Base-by-base conservation (phyloP, 257 asterid genomes). In the Nicotiana tomentosiformis region DNA sequence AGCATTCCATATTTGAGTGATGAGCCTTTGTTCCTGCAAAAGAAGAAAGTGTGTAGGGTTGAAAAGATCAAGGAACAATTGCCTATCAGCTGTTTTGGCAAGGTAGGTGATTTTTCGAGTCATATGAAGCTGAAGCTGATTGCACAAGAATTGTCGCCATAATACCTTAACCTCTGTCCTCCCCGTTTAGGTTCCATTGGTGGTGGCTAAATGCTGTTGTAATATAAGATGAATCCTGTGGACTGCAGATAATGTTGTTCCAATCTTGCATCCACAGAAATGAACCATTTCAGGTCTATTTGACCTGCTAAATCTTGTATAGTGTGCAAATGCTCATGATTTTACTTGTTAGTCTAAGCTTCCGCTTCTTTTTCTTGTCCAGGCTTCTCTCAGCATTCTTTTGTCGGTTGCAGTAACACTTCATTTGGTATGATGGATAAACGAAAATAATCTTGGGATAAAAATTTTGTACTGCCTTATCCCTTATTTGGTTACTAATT, bases 1-100 rank as follows among this genome's bases (percentile, higher is more conserved):
- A 66, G 84, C 57, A 46, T 53, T 81, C 78, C 84, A 51, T 81
- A 66, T 81, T 26, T 81, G 84, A 81, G 66, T 0, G 66, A 29
- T 2, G 32, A 81, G 66, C 77, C 80, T 49, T 7, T 74, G 20
- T 46, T 15, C 80, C 80, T 26, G 62, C 80, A 74, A 74, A 81
- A 26, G 55, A 65, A 51, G 78, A 39, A 20, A 65, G 78, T n/a
- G 12, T 81, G 83, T 67, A 8, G 66, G 64, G 37, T 5, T 49
- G 23, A 66, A 15, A 74, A 74, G 80, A 74, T 74, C 80, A 74
- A 26, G 37, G 58, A 49, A 15, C 80, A 74, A 49, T 61, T 46
- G 80, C 80, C 64, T 74, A 26, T 3, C 64, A 74, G 16, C 14
- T 74, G 62, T 49, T 58, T 33, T 60, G 46, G 11, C 20, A 66